Base-by-base conservation (phyloP, 2,329 filamentous ascomycete genomes). In the Exophiala spinifera region DNA sequence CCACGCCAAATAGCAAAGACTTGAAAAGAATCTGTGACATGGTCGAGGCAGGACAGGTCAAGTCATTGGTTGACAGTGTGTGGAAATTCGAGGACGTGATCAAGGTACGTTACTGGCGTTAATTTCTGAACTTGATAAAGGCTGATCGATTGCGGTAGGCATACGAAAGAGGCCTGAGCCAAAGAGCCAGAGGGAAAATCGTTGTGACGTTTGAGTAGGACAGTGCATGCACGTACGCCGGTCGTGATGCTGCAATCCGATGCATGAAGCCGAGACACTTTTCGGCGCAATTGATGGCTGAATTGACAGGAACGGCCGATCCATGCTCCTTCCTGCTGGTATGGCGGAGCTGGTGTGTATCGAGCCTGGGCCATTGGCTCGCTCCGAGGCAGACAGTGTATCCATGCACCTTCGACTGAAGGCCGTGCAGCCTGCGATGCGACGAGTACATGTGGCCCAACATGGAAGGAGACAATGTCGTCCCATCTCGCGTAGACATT, bases 11-110 rank as follows among this genome's bases (percentile, higher is more conserved):
- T 11, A 37, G 20, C 5, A 34, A 33, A 3, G 40, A 48, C 15
- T 67, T 67, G 37, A 59, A 66, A 21, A 65, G 66, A 40, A 63
- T 69, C 46, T 63, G 73, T 43, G 63, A 70, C 59, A 56, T 64
- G 13, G 63, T 70, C 33, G 65, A 59, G 0, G 66, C 56, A 53
- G 75, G 70, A 3, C 64, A 69, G 20, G 39, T 74, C 6, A 69
- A 62, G 14, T 63, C 69, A 3, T 64, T 71, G 11, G 62, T 74
- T 20, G 74, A 74, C 49, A 70, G 68, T 34, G 61, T 69, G 28
- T 72, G 71, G 64, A 50, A 61, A 3, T 70, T 76, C 53, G 69
- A 72, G 14, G 61, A 75, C 39, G 65, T 57, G 4, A 23, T 42
- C 8, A 54, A 54, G 53, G 53, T 51, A 49, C 25, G 47, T 25